phyloP scores from a whole-genome alignment of 2,329 filamentous ascomycete species.

The Septoria petroselini region DNA sequence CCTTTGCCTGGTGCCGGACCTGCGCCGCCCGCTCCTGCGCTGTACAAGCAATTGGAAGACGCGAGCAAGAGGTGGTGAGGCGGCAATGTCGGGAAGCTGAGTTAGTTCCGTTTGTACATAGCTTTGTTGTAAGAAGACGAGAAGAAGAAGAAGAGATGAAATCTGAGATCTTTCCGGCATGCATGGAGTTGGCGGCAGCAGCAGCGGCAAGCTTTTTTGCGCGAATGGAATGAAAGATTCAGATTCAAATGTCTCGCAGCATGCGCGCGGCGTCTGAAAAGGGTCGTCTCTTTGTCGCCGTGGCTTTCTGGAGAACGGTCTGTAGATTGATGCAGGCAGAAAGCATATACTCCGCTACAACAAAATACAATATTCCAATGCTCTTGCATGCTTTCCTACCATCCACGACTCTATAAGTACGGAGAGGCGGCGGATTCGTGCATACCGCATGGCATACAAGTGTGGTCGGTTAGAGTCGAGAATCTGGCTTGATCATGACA shows the following conservation, averaged over 20 bases:
- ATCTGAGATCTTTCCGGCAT: background rate
- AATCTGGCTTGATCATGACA: too few species aligned
- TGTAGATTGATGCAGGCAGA: background rate
- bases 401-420: too few species aligned
- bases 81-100: background rate
- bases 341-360: background rate
- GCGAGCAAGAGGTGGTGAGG: constrained; percentile 22
- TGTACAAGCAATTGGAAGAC: constrained; percentile 30
- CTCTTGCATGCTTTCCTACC: too few species aligned
- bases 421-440: too few species aligned
- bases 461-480: too few species aligned
- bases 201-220: too few species aligned
- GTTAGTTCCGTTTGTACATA: constrained; percentile 10
- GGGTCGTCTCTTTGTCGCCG: background rate
- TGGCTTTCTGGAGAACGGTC: too few species aligned
- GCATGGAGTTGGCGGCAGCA: background rate
- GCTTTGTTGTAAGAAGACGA: background rate
- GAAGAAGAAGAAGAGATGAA: too few species aligned
- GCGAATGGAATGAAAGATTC: background rate
- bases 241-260: background rate
- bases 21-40: constrained; percentile 30
- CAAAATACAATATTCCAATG: too few species aligned
- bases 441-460: too few species aligned
- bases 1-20: constrained; percentile 24
- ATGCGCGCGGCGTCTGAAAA: background rate